These are phyloP conservation scores for Chytriomyces sp. DNA, from an alignment of 192 early-diverging fungal species.

Conservation along the genomic window DNA sequence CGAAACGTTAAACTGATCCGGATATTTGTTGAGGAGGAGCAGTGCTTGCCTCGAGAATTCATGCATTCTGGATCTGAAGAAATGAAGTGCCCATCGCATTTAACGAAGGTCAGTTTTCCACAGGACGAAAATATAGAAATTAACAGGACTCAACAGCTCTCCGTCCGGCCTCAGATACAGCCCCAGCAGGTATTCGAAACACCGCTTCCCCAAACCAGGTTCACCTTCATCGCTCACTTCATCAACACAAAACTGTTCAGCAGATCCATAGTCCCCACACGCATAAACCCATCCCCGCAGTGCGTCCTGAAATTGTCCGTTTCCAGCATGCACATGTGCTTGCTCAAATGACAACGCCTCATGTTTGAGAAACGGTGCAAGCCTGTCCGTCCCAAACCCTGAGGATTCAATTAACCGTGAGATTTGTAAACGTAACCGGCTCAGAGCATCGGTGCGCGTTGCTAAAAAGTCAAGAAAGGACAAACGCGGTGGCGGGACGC, in stretches of 20 bases:
- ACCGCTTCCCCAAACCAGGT: not conserved
- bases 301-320: not conserved
- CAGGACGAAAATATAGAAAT: not conserved
- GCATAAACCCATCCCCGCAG: slow-evolving; percentile 17
- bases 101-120: not conserved
- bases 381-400: not conserved
- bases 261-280: slow-evolving; percentile 9
- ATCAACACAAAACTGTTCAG: not conserved
- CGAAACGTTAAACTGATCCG: slow-evolving; percentile 34
- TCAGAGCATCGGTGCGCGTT: not conserved
- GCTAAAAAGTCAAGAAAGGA: not conserved
- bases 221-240: not conserved
- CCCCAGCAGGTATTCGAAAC: slow-evolving; percentile 19
- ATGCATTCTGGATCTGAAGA: not conserved
- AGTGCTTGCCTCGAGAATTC: slow-evolving; percentile 35
- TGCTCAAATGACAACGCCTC: not conserved
- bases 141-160: slow-evolving; percentile 25
- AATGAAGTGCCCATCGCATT: not conserved
- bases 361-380: too few relatives aligned
- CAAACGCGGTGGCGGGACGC: not conserved
- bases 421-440: not conserved
- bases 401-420: too few relatives aligned
- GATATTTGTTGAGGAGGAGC: slow-evolving; percentile 34
- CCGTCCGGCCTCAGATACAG: slow-evolving; percentile 33
- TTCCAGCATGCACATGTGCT: not conserved